Percentiles rank a stretch among this genome's conserved stretches.
Conservation (phyloP, 2,329 filamentous ascomycete species). For the Ceratocystis papillata region DNA sequence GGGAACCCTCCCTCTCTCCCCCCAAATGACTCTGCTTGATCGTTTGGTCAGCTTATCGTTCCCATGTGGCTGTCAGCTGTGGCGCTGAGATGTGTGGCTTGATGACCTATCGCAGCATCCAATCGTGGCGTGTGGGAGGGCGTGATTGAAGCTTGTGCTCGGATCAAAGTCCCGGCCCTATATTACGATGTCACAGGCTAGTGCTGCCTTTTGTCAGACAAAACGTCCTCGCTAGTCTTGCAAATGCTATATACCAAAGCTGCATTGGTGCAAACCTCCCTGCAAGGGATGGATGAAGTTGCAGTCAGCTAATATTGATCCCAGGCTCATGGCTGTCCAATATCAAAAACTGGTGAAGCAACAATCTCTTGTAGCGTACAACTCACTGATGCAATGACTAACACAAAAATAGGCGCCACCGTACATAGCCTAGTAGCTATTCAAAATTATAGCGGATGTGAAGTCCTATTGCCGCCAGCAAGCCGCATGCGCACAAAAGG, state of each 20-base stretch:
- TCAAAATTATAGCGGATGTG: neutral
- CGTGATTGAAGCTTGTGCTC: neutral
- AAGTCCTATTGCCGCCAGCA: neutral
- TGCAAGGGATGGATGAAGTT: neutral
- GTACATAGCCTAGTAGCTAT: neutral
- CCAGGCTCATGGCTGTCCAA: too few species aligned
- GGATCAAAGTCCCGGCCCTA: constrained; percentile 1
- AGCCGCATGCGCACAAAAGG: neutral
- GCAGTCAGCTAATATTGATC: too few species aligned
- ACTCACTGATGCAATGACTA: neutral
- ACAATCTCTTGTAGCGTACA: neutral
- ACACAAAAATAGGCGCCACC: neutral
- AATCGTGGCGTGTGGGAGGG: neutral
- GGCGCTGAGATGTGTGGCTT: too few species aligned
- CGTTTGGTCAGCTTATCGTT: too few species aligned
- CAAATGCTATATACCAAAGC: neutral
- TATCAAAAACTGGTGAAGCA: neutral
- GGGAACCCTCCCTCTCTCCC: too few species aligned
- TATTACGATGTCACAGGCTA: neutral
- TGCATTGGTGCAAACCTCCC: neutral
- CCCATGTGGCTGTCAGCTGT: too few species aligned
- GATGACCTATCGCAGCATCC: neutral
- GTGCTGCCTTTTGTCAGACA: neutral
- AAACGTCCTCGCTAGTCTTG: neutral
- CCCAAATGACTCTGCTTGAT: too few species aligned